Evolutionary conservation across 352 stramenopile genomes (phyloP).

Genomic region (Globisporangium cederbergense): DNA sequence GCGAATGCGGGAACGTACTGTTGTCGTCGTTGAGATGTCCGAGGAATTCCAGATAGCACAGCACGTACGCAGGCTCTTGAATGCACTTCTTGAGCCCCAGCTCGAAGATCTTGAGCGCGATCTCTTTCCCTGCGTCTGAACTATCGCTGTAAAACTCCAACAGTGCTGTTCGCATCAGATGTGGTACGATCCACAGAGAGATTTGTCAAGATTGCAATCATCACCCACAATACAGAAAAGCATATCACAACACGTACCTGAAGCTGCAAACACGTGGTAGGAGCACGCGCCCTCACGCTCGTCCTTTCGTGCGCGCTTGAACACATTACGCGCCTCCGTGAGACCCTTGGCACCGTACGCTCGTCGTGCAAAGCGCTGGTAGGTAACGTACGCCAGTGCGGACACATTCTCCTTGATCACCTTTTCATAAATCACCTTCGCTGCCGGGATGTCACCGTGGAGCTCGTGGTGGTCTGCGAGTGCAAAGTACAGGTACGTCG

Average conservation of each 20-base stretch:
- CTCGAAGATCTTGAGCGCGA: constrained; percentile 89
- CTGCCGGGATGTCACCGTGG: constrained; percentile 51
- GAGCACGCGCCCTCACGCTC: constrained; percentile 76
- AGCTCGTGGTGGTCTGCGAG: constrained; percentile 81
- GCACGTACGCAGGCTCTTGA: constrained; percentile 76
- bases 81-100: constrained; percentile 87
- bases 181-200: neutral
- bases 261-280: constrained; percentile 81
- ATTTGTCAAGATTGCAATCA: constrained; percentile 3
- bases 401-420: constrained; percentile 73
- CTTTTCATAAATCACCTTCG: constrained; percentile 81
- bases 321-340: constrained; percentile 72
- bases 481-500: constrained; percentile 78
- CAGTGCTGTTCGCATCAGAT: constrained; percentile 35
- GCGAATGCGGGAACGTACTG: constrained; percentile 42
- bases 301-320: constrained; percentile 81
- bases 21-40: constrained; percentile 88
- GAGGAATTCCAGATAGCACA: constrained; percentile 86
- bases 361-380: constrained; percentile 79
- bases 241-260: constrained; percentile 35
- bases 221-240: constrained; percentile 6
- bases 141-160: constrained; percentile 86
- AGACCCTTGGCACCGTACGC: constrained; percentile 73
- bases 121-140: constrained; percentile 79
- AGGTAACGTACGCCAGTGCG: constrained; percentile 78